Conservation (phyloP, 1,284 basidiomycete genomes). For the Somion occarium region DNA sequence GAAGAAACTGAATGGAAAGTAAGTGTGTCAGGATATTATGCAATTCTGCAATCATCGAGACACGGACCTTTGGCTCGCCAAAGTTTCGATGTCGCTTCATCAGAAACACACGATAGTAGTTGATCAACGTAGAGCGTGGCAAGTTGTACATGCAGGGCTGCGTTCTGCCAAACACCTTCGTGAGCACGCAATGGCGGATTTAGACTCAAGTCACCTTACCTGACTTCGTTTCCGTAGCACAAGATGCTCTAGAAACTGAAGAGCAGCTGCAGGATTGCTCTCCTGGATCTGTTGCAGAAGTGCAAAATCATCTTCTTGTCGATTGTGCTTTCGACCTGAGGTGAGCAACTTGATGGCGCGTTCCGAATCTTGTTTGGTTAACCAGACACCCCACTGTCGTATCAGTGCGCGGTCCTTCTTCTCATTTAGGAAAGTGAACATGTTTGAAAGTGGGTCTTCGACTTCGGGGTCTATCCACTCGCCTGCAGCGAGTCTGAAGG, state of each 20-base stretch:
- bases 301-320: slow-evolving; percentile 51
- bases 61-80: slow-evolving; percentile 68
- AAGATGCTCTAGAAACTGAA: slow-evolving; percentile 75
- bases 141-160: slow-evolving; percentile 54
- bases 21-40: slow-evolving; percentile 17
- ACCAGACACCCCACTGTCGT: slow-evolving; percentile 78
- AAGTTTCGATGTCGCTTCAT: slow-evolving; percentile 51
- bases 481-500: slow-evolving; percentile 64
- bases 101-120: slow-evolving; percentile 41
- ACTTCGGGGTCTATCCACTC: slow-evolving; percentile 62
- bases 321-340: slow-evolving; percentile 45
- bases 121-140: slow-evolving; percentile 53
- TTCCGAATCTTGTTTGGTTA: slow-evolving; percentile 64
- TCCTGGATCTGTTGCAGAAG: slow-evolving; percentile 53
- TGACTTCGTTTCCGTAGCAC: slow-evolving; percentile 66
- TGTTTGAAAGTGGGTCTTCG: slow-evolving; percentile 62
- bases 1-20: slow-evolving; percentile 32
- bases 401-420: slow-evolving; percentile 59
- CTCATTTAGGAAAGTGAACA: slow-evolving; percentile 60
- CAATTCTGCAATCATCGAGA: not conserved
- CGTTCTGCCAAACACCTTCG: too few relatives aligned
- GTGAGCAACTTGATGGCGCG: slow-evolving; percentile 61
- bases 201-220: slow-evolving; percentile 36
- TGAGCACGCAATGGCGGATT: too few relatives aligned
- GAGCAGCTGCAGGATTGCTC: slow-evolving; percentile 54